phyloP scores from a whole-genome alignment of 495 filamentous ascomycete species.

The Cairneyella variabilis region DNA sequence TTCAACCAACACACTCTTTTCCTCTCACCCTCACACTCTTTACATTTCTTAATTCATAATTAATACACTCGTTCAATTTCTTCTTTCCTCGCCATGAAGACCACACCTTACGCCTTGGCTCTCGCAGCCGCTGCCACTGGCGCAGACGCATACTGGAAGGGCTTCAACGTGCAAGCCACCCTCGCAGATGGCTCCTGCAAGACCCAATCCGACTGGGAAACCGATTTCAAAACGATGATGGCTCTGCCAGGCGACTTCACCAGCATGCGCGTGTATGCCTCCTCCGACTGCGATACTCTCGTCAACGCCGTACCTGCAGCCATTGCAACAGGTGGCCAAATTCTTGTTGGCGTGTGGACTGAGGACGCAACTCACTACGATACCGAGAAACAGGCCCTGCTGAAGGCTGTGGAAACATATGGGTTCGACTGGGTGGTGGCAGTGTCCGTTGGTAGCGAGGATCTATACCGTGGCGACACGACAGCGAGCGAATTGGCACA shows the following conservation, averaged over 20 bases:
- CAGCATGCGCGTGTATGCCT: conserved; percentile 56
- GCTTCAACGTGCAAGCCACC: conserved; percentile 78
- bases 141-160: conserved; percentile 44
- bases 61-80: conserved; percentile 1
- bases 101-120: conserved; percentile 9
- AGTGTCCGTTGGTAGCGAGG: conserved; percentile 87
- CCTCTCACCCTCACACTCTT: background rate
- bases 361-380: conserved; percentile 55
- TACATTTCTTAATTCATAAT: background rate
- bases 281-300: conserved; percentile 45
- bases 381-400: conserved; percentile 67
- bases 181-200: conserved; percentile 58
- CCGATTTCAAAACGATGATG: conserved; percentile 66
- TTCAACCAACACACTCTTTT: background rate
- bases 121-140: conserved; percentile 15
- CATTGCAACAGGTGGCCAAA: conserved; percentile 63
- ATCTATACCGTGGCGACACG: conserved; percentile 68
- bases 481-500: conserved; percentile 14
- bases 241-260: conserved; percentile 67
- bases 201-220: conserved; percentile 62
- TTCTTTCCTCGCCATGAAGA: conserved; percentile 15
- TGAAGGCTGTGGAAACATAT: conserved; percentile 56
- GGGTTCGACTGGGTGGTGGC: conserved; percentile 64
- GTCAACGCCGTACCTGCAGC: conserved; percentile 73
- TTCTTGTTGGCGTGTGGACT: conserved; percentile 81